These are phyloP conservation scores for Cytospora piceicola DNA, from an alignment of 2,329 filamentous ascomycete species.

Conservation along the genomic window DNA sequence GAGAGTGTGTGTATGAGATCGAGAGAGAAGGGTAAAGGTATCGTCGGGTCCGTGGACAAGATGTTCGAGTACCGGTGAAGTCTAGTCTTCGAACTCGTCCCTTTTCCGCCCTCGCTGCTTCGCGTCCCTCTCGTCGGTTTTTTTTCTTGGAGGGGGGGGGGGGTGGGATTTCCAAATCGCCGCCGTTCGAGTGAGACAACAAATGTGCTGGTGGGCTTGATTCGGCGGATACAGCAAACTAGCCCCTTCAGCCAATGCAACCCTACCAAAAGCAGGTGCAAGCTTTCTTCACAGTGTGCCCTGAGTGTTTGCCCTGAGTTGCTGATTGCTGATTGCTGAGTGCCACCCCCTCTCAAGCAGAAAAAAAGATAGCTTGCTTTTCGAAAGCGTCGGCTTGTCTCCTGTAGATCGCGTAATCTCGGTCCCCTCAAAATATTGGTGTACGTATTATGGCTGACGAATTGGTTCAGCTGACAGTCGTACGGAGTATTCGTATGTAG, in stretches of 20 bases:
- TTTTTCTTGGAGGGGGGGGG: background rate
- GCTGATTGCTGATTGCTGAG: background rate
- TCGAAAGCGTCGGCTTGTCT: conserved; percentile 3
- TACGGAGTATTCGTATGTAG: conserved; percentile 2
- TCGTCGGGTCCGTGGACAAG: conserved; percentile 20
- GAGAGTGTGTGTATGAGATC: too few species aligned
- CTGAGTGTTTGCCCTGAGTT: background rate
- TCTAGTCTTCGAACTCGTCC: conserved; percentile 19
- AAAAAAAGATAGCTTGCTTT: background rate
- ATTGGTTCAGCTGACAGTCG: conserved; percentile 21
- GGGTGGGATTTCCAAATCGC: conserved; percentile 25
- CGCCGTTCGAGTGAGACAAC: conserved; percentile 30
- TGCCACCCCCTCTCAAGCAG: background rate
- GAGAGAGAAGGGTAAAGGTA: conserved; percentile 9
- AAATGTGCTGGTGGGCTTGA: conserved; percentile 23
- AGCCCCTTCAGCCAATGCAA: conserved; percentile 26
- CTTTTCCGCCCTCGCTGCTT: conserved; percentile 18
- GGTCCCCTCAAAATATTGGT: conserved; percentile 14
- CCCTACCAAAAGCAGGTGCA: conserved; percentile 18
- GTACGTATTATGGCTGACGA: conserved; percentile 19
- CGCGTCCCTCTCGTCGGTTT: conserved; percentile 20
- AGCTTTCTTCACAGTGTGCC: conserved; percentile 18
- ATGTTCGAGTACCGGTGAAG: conserved; percentile 17
- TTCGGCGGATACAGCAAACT: conserved; percentile 27
- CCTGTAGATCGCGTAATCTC: conserved; percentile 25